phyloP scores from a whole-genome alignment of 1,139 yeast genomes.

The Blastobotrys arbuscula region DNA sequence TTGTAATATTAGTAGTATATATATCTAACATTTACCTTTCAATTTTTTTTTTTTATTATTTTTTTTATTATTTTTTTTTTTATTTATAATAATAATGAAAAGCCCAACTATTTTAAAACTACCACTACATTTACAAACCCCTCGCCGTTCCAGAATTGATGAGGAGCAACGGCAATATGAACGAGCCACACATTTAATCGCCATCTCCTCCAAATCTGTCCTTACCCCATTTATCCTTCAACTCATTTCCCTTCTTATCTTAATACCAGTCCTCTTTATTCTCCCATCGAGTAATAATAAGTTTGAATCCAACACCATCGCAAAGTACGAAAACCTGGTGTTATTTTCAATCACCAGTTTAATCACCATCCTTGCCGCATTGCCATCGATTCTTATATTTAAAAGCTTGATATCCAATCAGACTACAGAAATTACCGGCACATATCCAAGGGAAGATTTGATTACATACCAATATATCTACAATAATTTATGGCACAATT shows the following conservation, averaged over 20 bases:
- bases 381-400: neutral
- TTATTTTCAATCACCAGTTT: neutral
- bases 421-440: neutral
- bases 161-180: neutral
- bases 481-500: neutral
- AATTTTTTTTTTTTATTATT: neutral
- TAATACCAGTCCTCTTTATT: neutral
- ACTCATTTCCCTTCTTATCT: neutral
- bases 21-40: too few relatives aligned
- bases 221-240: neutral
- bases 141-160: neutral
- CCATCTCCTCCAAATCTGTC: neutral
- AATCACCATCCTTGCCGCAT: neutral
- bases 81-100: neutral
- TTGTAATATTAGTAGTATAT: too few relatives aligned
- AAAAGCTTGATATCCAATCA: neutral
- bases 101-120: neutral
- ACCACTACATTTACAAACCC: neutral
- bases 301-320: neutral
- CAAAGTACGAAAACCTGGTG: neutral
- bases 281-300: neutral
- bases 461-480: neutral
- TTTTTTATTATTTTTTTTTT: neutral
- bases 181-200: neutral
- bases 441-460: neutral